phyloP scores from a whole-genome alignment of 306 rosid species.

The Pueraria montana region DNA sequence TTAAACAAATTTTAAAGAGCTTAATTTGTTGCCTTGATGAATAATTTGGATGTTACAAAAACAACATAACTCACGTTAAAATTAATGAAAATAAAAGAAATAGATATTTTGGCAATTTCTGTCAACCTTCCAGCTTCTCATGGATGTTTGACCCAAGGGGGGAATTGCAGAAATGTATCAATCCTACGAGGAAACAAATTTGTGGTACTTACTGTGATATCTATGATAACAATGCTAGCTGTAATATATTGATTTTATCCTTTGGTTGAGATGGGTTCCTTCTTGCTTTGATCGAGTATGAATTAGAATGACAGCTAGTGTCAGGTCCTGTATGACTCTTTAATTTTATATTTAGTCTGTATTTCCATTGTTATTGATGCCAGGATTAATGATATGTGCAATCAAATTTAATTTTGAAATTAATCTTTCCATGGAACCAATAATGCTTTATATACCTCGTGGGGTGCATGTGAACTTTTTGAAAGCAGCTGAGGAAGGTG shows the following conservation, averaged over 20 bases:
- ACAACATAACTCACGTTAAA: slow-evolving; percentile 22
- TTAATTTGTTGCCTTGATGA: slow-evolving; percentile 34
- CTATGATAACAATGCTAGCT: slow-evolving; percentile 29
- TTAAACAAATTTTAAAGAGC: slow-evolving; percentile 32
- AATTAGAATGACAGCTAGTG: slow-evolving; percentile 24
- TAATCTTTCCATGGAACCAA: slow-evolving; percentile 27
- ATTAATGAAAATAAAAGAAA: slow-evolving; percentile 14
- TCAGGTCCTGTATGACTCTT: slow-evolving; percentile 14
- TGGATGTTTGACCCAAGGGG: slow-evolving; percentile 92
- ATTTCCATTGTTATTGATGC: slow-evolving; percentile 34
- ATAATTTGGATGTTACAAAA: slow-evolving; percentile 25
- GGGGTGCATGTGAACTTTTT: slow-evolving; percentile 95
- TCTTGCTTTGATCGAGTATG: slow-evolving; percentile 17
- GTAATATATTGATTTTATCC: slow-evolving; percentile 28
- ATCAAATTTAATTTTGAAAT: slow-evolving; percentile 36
- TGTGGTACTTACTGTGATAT: slow-evolving; percentile 66
- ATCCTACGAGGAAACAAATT: slow-evolving; percentile 90
- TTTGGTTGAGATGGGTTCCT: slow-evolving; percentile 32
- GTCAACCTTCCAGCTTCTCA: slow-evolving; percentile 62
- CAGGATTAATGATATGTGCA: slow-evolving; percentile 25
- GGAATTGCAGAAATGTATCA: slow-evolving; percentile 86
- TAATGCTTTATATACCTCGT: slow-evolving; percentile 69
- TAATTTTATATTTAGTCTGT: slow-evolving; percentile 24
- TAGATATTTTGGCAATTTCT: slow-evolving; percentile 21
- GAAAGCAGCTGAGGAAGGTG: slow-evolving; percentile 96